phyloP scores from a whole-genome alignment of 805 yeast species.

The Candida sakaeoensis region DNA sequence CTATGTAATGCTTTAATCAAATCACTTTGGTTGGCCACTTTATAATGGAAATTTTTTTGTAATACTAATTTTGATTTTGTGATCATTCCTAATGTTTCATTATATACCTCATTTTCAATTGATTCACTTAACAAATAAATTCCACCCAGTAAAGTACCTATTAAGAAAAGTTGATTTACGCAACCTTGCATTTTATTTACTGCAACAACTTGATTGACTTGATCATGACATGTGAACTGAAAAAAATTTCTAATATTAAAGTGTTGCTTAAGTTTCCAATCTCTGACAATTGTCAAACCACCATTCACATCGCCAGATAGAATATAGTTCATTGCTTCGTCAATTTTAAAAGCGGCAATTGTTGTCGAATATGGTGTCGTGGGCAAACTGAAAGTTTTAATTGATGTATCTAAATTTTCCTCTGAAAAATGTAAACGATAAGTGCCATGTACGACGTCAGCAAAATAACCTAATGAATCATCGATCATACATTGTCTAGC shows the following conservation, averaged over 20 bases:
- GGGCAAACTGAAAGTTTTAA: not conserved
- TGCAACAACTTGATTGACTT: slow-evolving; percentile 5
- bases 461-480: not conserved
- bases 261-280: no score
- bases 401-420: no score
- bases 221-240: slow-evolving; percentile 7
- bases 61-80: not conserved
- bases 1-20: not conserved
- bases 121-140: slow-evolving; percentile 7
- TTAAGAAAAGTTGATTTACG: slow-evolving; percentile 1
- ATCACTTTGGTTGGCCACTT: not conserved
- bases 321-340: not conserved
- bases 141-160: slow-evolving; percentile 12
- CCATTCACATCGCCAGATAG: slow-evolving; percentile 9
- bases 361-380: not conserved
- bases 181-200: not conserved
- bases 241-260: not conserved
- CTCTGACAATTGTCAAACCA: slow-evolving; percentile 2
- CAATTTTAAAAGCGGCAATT: not conserved
- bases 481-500: not conserved
- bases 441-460: slow-evolving; percentile 1
- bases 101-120: not conserved
- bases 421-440: no score
- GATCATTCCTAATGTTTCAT: not conserved
- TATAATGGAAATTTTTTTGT: not conserved